Percentiles rank a stretch among this genome's conserved stretches.
These are phyloP conservation scores for Oxytropis ochrocephala DNA, from an alignment of 306 rosid genomes.

Conservation along the genomic window DNA sequence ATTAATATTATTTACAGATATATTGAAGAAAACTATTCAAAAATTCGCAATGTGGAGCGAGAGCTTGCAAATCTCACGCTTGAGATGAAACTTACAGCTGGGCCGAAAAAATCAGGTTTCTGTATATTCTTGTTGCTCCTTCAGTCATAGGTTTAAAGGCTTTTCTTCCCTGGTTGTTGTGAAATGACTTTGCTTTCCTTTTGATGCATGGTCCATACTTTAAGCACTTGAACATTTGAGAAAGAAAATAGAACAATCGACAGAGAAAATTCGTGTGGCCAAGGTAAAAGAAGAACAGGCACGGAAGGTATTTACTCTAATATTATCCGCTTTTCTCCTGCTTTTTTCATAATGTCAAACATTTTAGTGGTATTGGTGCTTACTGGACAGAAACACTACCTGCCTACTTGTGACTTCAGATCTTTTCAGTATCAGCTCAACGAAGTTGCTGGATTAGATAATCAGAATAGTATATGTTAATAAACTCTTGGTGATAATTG, in stretches of 20 bases:
- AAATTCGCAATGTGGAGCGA: conserved; percentile 89
- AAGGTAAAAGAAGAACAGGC: conserved; percentile 83
- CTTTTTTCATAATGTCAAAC: conserved; percentile 15
- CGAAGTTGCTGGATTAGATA: background rate
- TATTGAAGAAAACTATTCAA: conserved; percentile 83
- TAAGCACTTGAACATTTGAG: conserved; percentile 85
- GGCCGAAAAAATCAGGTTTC: conserved; percentile 94
- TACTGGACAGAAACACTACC: background rate
- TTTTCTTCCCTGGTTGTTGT: conserved; percentile 14
- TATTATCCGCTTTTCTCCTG: conserved; percentile 1
- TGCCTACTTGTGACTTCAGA: conserved; percentile 5
- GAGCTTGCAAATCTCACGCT: conserved; percentile 67
- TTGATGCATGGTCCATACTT: conserved; percentile 26
- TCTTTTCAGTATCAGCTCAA: background rate
- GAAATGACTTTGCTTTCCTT: conserved; percentile 27
- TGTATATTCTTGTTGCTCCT: conserved; percentile 16
- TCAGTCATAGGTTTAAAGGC: background rate
- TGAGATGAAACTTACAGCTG: conserved; percentile 93
- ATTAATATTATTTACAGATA: conserved; percentile 38
- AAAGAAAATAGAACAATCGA: conserved; percentile 74
- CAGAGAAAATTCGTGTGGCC: conserved; percentile 71
- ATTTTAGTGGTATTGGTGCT: background rate
- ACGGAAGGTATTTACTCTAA: conserved; percentile 40
- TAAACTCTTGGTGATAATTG: background rate
- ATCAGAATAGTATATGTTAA: background rate